A percentile compares a stretch with the other conserved stretches of the same genome.
These are phyloP conservation scores for Recurvomyces mirabilis DNA, from an alignment of 495 filamentous ascomycete genomes.

Conservation along the genomic window DNA sequence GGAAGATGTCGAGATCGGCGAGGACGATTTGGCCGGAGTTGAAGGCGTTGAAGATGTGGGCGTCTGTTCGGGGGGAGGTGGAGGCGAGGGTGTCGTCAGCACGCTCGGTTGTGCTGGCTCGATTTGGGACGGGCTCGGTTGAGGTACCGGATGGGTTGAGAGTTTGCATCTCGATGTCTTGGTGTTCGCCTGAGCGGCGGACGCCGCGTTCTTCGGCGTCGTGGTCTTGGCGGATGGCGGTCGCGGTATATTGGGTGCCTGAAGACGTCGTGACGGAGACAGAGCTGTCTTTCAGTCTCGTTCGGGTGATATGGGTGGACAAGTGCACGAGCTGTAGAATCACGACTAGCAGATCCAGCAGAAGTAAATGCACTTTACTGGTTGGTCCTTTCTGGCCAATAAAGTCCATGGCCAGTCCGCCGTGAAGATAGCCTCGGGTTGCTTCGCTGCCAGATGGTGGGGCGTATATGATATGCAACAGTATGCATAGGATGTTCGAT, in stretches of 20 bases:
- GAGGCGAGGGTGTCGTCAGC: conserved; percentile 25
- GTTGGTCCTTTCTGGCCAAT: conserved; percentile 72
- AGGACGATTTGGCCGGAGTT: conserved; percentile 59
- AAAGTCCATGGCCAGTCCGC: conserved; percentile 76
- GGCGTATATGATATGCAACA: conserved; percentile 54
- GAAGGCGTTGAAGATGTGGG: conserved; percentile 29
- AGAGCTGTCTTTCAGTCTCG: conserved; percentile 36
- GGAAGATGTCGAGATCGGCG: conserved; percentile 55
- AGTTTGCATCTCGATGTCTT: conserved; percentile 41
- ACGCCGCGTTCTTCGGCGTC: conserved; percentile 78
- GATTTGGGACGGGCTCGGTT: conserved; percentile 23
- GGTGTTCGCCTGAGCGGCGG: conserved; percentile 35
- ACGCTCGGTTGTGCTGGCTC: conserved; percentile 33
- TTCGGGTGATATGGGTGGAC: conserved; percentile 57
- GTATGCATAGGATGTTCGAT: conserved; percentile 60
- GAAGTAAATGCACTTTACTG: conserved; percentile 50
- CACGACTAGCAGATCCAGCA: conserved; percentile 55
- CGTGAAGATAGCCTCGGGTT: conserved; percentile 71
- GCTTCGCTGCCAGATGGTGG: conserved; percentile 60
- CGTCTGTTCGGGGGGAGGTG: conserved; percentile 15
- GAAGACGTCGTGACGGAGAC: conserved; percentile 22
- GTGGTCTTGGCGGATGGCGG: conserved; percentile 45
- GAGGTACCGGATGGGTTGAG: conserved; percentile 8
- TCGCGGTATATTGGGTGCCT: background rate
- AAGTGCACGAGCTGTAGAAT: conserved; percentile 63